phyloP scores from a whole-genome alignment of 2,329 filamentous ascomycete genomes.

The Diaporthe vexans region DNA sequence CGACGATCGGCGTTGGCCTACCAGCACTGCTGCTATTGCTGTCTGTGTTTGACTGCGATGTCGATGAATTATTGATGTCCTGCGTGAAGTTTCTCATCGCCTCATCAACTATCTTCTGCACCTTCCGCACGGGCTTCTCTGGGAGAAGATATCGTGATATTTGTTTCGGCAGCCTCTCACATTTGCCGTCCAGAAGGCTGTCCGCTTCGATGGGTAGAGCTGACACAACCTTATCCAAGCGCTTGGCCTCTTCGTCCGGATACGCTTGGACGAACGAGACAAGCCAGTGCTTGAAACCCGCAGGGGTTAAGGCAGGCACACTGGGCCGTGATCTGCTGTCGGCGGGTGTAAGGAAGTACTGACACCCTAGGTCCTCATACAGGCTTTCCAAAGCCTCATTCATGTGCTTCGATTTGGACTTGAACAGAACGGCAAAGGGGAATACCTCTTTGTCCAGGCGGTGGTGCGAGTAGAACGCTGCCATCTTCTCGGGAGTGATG shows the following conservation, averaged over 20 bases:
- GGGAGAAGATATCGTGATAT: conserved; percentile 82
- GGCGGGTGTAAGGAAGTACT: conserved; percentile 76
- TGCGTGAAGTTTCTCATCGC: conserved; percentile 65
- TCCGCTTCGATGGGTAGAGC: conserved; percentile 76
- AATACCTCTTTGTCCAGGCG: conserved; percentile 75
- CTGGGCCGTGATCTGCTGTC: conserved; percentile 65
- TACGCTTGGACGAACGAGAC: conserved; percentile 80
- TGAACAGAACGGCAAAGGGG: conserved; percentile 76
- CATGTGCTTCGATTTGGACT: conserved; percentile 54
- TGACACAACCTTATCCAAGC: conserved; percentile 77
- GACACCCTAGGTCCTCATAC: conserved; percentile 66
- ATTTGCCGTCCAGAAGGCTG: conserved; percentile 69
- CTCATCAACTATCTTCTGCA: conserved; percentile 72
- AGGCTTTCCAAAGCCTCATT: conserved; percentile 70
- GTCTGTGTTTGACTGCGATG: conserved; percentile 22
- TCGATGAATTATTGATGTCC: conserved; percentile 35
- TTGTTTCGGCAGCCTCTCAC: conserved; percentile 83
- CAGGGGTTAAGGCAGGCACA: conserved; percentile 75
- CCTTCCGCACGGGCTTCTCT: conserved; percentile 65
- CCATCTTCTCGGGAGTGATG: conserved; percentile 81
- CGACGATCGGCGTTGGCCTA: conserved; percentile 27
- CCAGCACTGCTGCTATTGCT: conserved; percentile 4
- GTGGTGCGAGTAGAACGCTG: conserved; percentile 78
- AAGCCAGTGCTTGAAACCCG: conserved; percentile 81
- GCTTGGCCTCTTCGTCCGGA: conserved; percentile 80